phyloP scores from a whole-genome alignment of 1,284 basidiomycete species.

The Nidula niveotomentosa region DNA sequence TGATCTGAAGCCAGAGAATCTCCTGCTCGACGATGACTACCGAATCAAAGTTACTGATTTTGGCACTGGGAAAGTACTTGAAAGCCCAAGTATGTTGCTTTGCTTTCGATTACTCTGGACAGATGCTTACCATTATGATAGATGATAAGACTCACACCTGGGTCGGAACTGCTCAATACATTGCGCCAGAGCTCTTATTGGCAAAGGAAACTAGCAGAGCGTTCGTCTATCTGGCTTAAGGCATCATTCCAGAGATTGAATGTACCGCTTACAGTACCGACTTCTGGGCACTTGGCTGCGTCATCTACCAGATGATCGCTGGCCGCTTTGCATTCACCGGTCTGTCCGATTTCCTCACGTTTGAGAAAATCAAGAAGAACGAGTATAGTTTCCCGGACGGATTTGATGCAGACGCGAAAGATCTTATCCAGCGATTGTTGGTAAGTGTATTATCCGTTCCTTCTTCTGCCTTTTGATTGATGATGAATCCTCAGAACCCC shows the following conservation, averaged over 20 bases:
- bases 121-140: constrained; percentile 14
- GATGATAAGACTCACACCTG: constrained; percentile 75
- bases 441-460: constrained; percentile 33
- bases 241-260: constrained; percentile 14
- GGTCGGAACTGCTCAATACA: constrained; percentile 97
- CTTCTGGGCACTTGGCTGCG: constrained; percentile 97
- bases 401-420: constrained; percentile 68
- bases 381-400: constrained; percentile 75
- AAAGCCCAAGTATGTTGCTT: constrained; percentile 45
- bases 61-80: constrained; percentile 90
- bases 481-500: constrained; percentile 46
- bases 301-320: constrained; percentile 96
- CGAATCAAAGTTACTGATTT: constrained; percentile 97
- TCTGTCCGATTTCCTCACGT: constrained; percentile 82
- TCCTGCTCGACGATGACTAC: constrained; percentile 83
- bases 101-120: too few relatives aligned
- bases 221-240: constrained; percentile 29
- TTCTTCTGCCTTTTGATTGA: not conserved
- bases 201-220: constrained; percentile 73
- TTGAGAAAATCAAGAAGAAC: constrained; percentile 76
- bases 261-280: constrained; percentile 66
- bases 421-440: constrained; percentile 65
- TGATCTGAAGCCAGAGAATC: constrained; percentile 92
- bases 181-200: constrained; percentile 89
- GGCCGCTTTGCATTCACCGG: constrained; percentile 91